Evolutionary conservation across 2,329 filamentous ascomycete genomes (phyloP), one percentile per base, ranked within the genome.

Genomic region (Cladosporium cucumerinum): DNA sequence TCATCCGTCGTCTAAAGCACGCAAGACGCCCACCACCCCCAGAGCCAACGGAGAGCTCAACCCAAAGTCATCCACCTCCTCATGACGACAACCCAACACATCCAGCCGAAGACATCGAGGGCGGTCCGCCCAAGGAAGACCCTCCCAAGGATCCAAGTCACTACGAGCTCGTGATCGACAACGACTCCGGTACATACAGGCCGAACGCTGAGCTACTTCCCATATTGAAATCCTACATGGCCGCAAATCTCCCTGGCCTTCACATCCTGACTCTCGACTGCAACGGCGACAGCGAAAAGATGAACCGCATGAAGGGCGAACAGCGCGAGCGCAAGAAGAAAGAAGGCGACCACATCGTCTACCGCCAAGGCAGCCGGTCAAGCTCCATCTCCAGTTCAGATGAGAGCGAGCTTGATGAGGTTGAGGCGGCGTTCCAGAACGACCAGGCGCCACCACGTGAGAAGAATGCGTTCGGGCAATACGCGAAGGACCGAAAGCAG

Each of bases 141-240:
- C 75, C 81, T 2, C 82, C 82, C 4, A 82, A 75, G 6, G 84
- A 88, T 61, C 86, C 86, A 0, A 72, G 75, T 5, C 78, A 86
- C 74, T 98, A 97, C 76, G 90, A 96, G 75, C 85, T 98, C 10
- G 82, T 95, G 68, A 97, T 98, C 73, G 94, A 98, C 80, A 98
- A 98, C 73, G 94, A 97, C 77, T 92, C 89, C 63, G 94, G 94
- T 12, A 98, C 94, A 0, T 98, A 98, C 76, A 86, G 94, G 0
- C 94, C 94, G 0, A 92, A 96, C 73, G 89, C 90, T 64, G 84
- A 87, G 12, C 82, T 91, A 11, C 84, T 98, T 1, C 90, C 91
- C 0, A 75, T 88, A 0, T 82, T 98, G 1, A 87, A 89, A 61
- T 73, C 81, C 12, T 96, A 92, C 73, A 78, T 98, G 2, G 80